Evolutionary conservation across 2,329 filamentous ascomycete genomes (phyloP), one percentile per base, ranked within the genome.

Genomic region (Biscogniauxia sp.): DNA sequence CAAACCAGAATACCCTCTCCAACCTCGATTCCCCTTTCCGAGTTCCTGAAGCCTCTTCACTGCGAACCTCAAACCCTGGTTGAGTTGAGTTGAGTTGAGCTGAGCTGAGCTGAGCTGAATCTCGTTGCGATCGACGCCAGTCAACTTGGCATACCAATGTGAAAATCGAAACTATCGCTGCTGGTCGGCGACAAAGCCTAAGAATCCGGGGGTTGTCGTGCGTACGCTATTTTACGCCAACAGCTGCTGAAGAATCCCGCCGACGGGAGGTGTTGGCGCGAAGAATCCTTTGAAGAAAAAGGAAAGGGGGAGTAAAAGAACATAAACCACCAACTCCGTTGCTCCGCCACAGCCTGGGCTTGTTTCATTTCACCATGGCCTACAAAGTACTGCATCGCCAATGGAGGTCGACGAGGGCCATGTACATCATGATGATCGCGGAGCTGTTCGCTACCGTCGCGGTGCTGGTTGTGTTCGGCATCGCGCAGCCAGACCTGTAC

Each of bases 401-500:
- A 74, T 87, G 84, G 84, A 85, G 74, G 76, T 81, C 76, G 76
- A 83, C 74, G 74, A 82, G 73, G 75, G 85, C 74, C 70, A 86
- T 82, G 79, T 88, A 77, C 81, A 85, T 75, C 71, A 78, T 91
- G 65, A 84, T 93, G 78, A 70, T 84, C 55, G 70, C 87, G 56
- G 91, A 94, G 76, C 81, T 93, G 56, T 75, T 78, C 45, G 82
- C 87, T 64, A 84, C 88, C 23, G 79, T 94, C 59, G 82, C 86
- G 17, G 77, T 84, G 55, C 82, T 94, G 64, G 82, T 90, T 45
- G 81, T 93, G 56, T 91, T 90, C 72, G 89, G 86, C 66, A 86
- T 93, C 69, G 84, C 89, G 37, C 87, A 90, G 67, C 90, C 90
- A 17, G 84, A 93, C 73, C 80, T 88, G 57, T 93, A 88, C 74